Percentiles rank a stretch among this genome's conserved stretches.
Evolutionary conservation across 768 basidiomycete species (phyloP).

Genomic region (Cystobasidium ongulense): DNA sequence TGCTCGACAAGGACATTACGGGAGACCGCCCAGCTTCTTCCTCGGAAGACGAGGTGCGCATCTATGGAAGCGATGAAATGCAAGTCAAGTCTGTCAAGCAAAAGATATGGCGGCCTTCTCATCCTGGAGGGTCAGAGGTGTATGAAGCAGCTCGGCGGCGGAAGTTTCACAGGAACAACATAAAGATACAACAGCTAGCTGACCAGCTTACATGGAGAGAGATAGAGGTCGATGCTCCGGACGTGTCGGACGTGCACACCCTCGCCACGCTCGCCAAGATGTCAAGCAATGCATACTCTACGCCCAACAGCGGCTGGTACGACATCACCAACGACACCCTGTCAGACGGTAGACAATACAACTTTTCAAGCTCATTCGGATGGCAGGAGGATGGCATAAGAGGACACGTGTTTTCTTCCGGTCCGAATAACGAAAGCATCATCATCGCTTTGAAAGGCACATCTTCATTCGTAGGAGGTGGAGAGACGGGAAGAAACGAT

Average conservation of each 20-base stretch:
- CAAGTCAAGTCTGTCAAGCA: slow-evolving; percentile 1
- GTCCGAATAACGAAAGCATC: slow-evolving; percentile 71
- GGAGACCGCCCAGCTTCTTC: background rate
- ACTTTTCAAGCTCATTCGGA: slow-evolving; percentile 62
- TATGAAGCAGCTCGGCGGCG: slow-evolving; percentile 24
- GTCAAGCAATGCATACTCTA: slow-evolving; percentile 71
- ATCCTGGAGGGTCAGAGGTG: slow-evolving; percentile 16
- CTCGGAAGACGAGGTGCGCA: background rate
- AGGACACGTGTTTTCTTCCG: slow-evolving; percentile 80
- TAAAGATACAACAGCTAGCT: background rate
- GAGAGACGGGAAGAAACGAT: slow-evolving; percentile 67
- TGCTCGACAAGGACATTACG: background rate
- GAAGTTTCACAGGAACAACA: background rate
- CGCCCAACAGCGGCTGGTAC: slow-evolving; percentile 62
- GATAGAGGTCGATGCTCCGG: slow-evolving; percentile 58
- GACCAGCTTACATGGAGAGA: slow-evolving; percentile 15
- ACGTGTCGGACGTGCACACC: slow-evolving; percentile 63
- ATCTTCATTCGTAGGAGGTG: slow-evolving; percentile 51
- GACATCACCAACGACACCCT: slow-evolving; percentile 41
- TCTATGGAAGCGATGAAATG: background rate
- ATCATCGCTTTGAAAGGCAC: slow-evolving; percentile 91
- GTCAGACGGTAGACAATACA: slow-evolving; percentile 50
- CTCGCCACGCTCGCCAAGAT: slow-evolving; percentile 76
- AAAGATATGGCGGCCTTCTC: slow-evolving; percentile 20
- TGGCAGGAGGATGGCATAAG: slow-evolving; percentile 91